Conservation (phyloP, 2,329 filamentous ascomycete species). For the Fusarium sororula region DNA sequence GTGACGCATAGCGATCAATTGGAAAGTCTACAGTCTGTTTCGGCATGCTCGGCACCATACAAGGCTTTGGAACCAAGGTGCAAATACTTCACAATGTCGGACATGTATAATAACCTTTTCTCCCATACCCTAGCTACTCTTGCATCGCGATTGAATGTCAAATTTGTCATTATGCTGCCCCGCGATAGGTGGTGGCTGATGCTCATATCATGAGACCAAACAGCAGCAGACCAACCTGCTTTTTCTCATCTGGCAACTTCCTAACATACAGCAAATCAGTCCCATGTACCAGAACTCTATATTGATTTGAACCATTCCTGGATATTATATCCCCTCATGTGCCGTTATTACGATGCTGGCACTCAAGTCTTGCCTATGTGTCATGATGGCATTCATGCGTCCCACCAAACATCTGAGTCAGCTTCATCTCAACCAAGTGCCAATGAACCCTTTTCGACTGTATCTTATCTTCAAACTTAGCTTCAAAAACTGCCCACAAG, state of each 20-base stretch:
- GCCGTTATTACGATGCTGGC: neutral
- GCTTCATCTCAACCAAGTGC: neutral
- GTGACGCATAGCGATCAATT: neutral
- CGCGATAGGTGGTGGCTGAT: neutral
- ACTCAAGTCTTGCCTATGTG: neutral
- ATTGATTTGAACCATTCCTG: accelerated
- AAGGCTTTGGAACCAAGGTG: neutral
- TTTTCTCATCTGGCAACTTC: neutral
- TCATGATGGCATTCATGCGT: neutral
- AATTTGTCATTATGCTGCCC: neutral
- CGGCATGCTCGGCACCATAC: neutral
- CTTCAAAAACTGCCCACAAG: accelerated
- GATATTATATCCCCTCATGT: accelerated
- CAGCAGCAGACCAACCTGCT: no score
- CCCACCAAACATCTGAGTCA: no score
- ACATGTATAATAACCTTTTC: accelerated
- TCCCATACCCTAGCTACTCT: accelerated
- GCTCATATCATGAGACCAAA: neutral
- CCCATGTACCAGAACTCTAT: accelerated
- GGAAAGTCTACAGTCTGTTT: accelerated
- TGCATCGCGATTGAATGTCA: accelerated
- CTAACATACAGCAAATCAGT: accelerated
- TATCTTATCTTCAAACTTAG: accelerated
- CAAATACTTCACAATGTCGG: neutral
- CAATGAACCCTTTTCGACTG: accelerated